phyloP scores from a whole-genome alignment of 768 basidiomycete species.

The Hygrophorus pudorinus region DNA sequence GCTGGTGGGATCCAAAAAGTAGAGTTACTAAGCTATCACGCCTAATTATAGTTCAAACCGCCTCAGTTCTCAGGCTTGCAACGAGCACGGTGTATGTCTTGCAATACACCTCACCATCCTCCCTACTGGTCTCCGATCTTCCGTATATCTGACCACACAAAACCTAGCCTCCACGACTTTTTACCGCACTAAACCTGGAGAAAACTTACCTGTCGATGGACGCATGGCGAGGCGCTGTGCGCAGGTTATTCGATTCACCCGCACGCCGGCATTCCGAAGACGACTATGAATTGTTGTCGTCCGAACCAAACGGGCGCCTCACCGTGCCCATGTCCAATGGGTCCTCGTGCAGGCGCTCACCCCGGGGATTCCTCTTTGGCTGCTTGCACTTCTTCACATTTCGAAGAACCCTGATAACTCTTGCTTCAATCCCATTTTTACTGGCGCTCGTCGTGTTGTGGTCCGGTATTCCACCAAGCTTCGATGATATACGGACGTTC shows the following conservation, averaged over 20 bases:
- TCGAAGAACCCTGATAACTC: conserved; percentile 17
- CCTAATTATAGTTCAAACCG: no score
- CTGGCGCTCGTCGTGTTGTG: conserved; percentile 21
- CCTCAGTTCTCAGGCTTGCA: no score
- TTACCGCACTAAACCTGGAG: no score
- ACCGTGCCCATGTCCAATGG: not conserved
- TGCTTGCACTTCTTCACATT: conserved; percentile 16
- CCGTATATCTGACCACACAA: no score
- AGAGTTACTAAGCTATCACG: no score
- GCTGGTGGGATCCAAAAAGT: no score
- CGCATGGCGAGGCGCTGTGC: conserved; percentile 13
- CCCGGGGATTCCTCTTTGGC: not conserved
- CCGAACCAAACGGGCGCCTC: conserved; percentile 3
- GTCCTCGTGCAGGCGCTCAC: not conserved
- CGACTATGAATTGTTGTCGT: conserved; percentile 15
- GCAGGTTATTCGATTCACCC: conserved; percentile 9
- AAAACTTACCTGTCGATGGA: conserved; percentile 14
- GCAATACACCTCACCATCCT: no score
- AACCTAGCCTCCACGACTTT: no score
- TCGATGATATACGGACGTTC: conserved; percentile 23
- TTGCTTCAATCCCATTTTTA: conserved; percentile 14
- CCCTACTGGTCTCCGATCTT: no score
- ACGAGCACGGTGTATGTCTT: no score
- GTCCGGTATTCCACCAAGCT: conserved; percentile 31
- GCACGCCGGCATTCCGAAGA: conserved; percentile 12